phyloP scores from a whole-genome alignment of 306 rosid genomes.

The Citrullus colocynthis region DNA sequence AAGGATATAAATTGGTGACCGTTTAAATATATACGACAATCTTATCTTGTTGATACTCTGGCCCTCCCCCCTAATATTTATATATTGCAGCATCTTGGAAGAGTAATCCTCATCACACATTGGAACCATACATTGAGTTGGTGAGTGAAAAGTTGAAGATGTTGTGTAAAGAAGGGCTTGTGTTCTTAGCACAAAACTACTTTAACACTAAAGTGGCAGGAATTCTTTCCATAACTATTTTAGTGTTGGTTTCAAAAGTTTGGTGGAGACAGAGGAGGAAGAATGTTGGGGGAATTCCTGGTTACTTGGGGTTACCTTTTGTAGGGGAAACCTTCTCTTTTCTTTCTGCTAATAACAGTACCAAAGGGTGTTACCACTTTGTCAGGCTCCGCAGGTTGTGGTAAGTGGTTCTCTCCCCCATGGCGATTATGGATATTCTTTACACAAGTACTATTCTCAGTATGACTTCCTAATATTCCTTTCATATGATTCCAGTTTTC shows the following conservation, averaged over 20 bases:
- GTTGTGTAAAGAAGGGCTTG: constrained; percentile 29
- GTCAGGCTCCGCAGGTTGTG: constrained; percentile 53
- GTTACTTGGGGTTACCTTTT: constrained; percentile 50
- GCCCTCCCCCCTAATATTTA: neutral
- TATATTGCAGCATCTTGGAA: neutral
- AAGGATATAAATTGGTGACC: neutral
- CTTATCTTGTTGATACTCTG: constrained; percentile 2
- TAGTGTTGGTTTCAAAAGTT: constrained; percentile 29
- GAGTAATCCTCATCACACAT: neutral
- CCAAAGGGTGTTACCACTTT: constrained; percentile 64
- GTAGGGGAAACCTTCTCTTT: constrained; percentile 61
- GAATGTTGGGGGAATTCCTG: constrained; percentile 32
- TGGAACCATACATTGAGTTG: neutral
- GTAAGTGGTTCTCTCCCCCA: constrained; percentile 28
- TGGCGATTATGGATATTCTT: neutral
- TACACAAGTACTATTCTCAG: neutral
- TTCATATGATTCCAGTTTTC: neutral
- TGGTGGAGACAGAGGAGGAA: constrained; percentile 19
- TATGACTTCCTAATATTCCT: neutral
- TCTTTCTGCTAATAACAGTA: constrained; percentile 50
- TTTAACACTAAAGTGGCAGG: constrained; percentile 18
- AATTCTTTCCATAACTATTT: constrained; percentile 22
- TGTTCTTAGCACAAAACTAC: constrained; percentile 18
- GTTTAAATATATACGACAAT: neutral
- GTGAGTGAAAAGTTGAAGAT: constrained; percentile 19